Conservation (phyloP, 139 green algal genomes). For the Edaphochlamys debaryana region DNA sequence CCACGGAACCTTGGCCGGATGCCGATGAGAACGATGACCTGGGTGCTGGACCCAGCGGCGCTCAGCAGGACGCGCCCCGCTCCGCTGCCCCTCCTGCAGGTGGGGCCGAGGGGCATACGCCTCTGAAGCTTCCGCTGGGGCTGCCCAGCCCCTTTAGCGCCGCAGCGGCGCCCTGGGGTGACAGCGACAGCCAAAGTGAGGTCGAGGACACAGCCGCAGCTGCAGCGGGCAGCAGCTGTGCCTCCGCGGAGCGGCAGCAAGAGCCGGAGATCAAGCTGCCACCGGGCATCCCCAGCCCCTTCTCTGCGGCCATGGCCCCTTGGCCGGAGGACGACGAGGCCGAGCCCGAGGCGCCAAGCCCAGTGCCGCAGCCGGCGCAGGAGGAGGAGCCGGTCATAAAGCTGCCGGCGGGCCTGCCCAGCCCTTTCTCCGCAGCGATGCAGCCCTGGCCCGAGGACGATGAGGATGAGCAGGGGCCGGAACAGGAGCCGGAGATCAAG, state of each 20-base stretch:
- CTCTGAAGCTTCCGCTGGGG: slow-evolving; percentile 10
- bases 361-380: background rate
- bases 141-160: slow-evolving; percentile 6
- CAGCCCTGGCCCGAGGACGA: background rate
- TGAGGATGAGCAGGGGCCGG: background rate
- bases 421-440: background rate
- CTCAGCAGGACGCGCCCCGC: too few species aligned
- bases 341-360: background rate
- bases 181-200: background rate
- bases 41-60: too few species aligned
- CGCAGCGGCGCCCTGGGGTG: background rate
- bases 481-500: background rate
- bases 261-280: background rate
- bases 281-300: background rate
- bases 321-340: background rate
- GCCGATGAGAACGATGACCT: too few species aligned
- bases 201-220: background rate
- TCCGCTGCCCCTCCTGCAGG: too few species aligned
- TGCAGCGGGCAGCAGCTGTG: too few species aligned
- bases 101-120: too few species aligned
- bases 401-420: background rate
- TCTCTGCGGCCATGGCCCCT: slow-evolving; percentile 7
- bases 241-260: too few species aligned
- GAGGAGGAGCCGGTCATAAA: background rate
- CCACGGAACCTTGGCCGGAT: too few species aligned